Evolutionary conservation across 371 early-diverging fungal genomes (phyloP), one percentile per base, ranked within the genome.

Genomic region (Apophysomyces elegans): DNA sequence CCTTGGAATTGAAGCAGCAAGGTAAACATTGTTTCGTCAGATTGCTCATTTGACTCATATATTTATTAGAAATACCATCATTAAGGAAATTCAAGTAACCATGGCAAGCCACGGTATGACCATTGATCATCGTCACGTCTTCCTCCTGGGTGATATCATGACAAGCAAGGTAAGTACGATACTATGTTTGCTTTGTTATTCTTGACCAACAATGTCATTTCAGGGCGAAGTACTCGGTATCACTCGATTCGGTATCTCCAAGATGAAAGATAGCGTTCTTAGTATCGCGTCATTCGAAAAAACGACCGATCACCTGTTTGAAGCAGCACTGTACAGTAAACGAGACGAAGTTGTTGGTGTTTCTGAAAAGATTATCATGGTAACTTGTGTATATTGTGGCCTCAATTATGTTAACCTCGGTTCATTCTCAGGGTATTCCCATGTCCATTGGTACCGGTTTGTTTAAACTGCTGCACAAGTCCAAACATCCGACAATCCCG

Each of bases 231-330:
- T 99, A 4, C 81, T 99, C 32, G 99, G 99, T 69, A 99, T 99
- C 65, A 99, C 99, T 26, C 94, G 99, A 39, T 97, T 96, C 83
- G 99, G 99, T 79, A 96, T 99, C 63, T 92, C 96, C 64, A 98
- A 98, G 87, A 99, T 99, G 98, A 96, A 95, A 75, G 96, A 96
- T 75, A 93, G 94, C 72, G 99, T 99, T n/a, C 90, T 99, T 66
- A 99, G 99, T 97, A 86, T 99, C 71, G 99, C 99, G 1, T 97
- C 98, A 41, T 99, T 99, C 79, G 99, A 99, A 83, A 98, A 98
- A 87, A 99, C 99, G 1, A 95, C 97, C 0, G 99, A 99, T 73
- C 99, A 99, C 73, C 82, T 99, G 72, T 99, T 99, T 75, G 97
- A 99, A 58, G 99, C 99, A 0, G 93, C 99, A 1, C 85, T 97